Evolutionary conservation across 306 rosid genomes (phyloP).

Genomic region (Rosa lucieae): DNA sequence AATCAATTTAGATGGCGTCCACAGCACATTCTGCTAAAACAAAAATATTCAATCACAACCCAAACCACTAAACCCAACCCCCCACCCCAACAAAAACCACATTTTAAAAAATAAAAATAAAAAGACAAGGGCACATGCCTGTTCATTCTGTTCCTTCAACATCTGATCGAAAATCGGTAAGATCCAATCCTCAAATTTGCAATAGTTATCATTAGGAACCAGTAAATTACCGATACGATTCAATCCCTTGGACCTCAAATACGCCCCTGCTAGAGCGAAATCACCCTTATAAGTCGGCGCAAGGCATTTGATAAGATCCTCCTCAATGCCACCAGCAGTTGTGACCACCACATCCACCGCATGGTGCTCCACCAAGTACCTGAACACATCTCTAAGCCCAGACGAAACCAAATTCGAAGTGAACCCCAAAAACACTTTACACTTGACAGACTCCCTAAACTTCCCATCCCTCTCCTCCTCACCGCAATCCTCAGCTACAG

Average conservation of each 20-base stretch:
- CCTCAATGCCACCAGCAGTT: slow-evolving; percentile 91
- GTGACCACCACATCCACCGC: slow-evolving; percentile 93
- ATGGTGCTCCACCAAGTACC: slow-evolving; percentile 79
- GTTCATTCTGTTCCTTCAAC: slow-evolving; percentile 73
- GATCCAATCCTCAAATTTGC: slow-evolving; percentile 97
- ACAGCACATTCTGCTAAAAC: slow-evolving; percentile 51
- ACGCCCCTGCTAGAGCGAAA: slow-evolving; percentile 69
- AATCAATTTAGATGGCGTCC: slow-evolving; percentile 88
- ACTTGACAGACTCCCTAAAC: slow-evolving; percentile 51
- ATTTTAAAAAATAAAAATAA: no score
- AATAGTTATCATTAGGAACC: slow-evolving; percentile 88
- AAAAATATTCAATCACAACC: not conserved
- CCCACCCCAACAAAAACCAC: not conserved
- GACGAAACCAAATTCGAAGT: slow-evolving; percentile 94
- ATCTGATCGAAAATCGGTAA: slow-evolving; percentile 86
- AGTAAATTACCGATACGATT: slow-evolving; percentile 91
- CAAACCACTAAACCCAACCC: not conserved
- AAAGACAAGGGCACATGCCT: slow-evolving; percentile 36
- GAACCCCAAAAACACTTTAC: slow-evolving; percentile 88
- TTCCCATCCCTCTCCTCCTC: slow-evolving; percentile 51
- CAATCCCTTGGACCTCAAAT: slow-evolving; percentile 80
- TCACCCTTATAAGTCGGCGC: slow-evolving; percentile 88
- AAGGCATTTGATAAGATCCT: slow-evolving; percentile 91
- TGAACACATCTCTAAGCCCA: slow-evolving; percentile 82
- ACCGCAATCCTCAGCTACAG: slow-evolving; percentile 49